These are phyloP conservation scores for Coniochaeta pulveracea DNA, from an alignment of 2,329 filamentous ascomycete genomes.

Conservation along the genomic window DNA sequence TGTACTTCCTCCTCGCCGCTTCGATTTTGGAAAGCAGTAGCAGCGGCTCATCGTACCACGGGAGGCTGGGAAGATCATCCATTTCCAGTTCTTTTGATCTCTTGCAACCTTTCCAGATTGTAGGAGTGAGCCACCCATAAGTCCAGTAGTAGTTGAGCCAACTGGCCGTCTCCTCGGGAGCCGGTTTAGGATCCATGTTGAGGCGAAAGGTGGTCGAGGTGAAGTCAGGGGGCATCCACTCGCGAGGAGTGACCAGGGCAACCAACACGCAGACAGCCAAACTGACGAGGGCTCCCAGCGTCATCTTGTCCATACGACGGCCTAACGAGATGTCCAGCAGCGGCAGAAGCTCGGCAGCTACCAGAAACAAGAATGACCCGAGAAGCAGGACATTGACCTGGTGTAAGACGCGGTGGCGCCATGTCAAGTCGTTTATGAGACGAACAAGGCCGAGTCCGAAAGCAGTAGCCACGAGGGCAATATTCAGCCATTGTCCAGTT, in stretches of 20 bases:
- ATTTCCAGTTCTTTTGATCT: slow-evolving; percentile 31
- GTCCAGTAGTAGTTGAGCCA: slow-evolving; percentile 40
- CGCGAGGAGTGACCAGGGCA: slow-evolving; percentile 33
- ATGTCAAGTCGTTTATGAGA: slow-evolving; percentile 26
- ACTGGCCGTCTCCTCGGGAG: slow-evolving; percentile 40
- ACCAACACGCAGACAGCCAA: slow-evolving; percentile 25
- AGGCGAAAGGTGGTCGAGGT: slow-evolving; percentile 25
- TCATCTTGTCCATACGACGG: slow-evolving; percentile 15
- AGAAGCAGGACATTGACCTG: slow-evolving; percentile 35
- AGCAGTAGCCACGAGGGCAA: slow-evolving; percentile 24
- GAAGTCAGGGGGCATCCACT: slow-evolving; percentile 34
- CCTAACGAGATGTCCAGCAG: slow-evolving; percentile 8
- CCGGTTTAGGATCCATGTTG: slow-evolving; percentile 23
- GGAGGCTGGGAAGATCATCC: slow-evolving; percentile 33
- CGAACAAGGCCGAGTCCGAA: slow-evolving; percentile 32
- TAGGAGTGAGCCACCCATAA: slow-evolving; percentile 37
- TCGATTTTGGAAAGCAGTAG: slow-evolving; percentile 32
- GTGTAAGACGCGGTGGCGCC: slow-evolving; percentile 33
- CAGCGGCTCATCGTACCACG: slow-evolving; percentile 44
- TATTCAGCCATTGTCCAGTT: slow-evolving; percentile 23
- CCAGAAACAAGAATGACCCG: slow-evolving; percentile 23
- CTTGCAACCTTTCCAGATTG: slow-evolving; percentile 30
- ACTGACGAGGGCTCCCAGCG: slow-evolving; percentile 21
- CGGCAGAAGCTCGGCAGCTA: slow-evolving; percentile 13
- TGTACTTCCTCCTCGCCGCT: slow-evolving; percentile 28